Base-by-base conservation (phyloP, 306 rosid genomes). In the Sicyos edulis region DNA sequence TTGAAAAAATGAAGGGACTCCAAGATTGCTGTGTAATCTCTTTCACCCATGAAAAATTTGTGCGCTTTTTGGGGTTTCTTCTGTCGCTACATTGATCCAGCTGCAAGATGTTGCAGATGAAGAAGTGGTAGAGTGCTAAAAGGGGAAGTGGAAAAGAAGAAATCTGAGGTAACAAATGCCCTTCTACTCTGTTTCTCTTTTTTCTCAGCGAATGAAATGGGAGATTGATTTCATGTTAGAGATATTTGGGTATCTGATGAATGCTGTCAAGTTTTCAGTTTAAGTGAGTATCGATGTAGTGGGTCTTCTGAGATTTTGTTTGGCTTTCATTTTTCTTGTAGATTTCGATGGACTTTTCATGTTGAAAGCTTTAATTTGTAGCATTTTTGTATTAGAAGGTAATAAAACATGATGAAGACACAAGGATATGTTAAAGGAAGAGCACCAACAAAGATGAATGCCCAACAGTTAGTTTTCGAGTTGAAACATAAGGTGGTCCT, bases 401-500 rank as follows among this genome's bases (percentile, higher is more conserved):
- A 56, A 63, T 6, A 37, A 9, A 63, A 37, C 9, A 84, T 79
- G 90, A 89, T 85, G 96, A 87, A 82, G 80, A 22, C 76, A 45
- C 79, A 76, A 9, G 77, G 73, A 10, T 60, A 70, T 26, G 62
- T 59, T 10, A 82, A 82, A 64, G 85, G 71, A n/a, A 79, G 87
- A 66, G 81, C 80, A 57, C 14, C 80, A 4, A 58, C 76, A 17
- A 79, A 80, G 59, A 64, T 81, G 65, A 85, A 37, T 45, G 75
- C 75, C 0, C 85, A 86, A 11, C 88, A 86, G 40, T 76, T 78
- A 66, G 71, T 29, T 20, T 82, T 84, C 13, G 92, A 89, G 82
- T 80, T 89, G 2, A 89, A 87, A 42, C 88, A 87, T 11, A 81
- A 85, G 78, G 85, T 86, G 64, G 79, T 80, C 6, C 11, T 17